phyloP scores from a whole-genome alignment of 2,329 filamentous ascomycete genomes.

The Fusarium torreyae region DNA sequence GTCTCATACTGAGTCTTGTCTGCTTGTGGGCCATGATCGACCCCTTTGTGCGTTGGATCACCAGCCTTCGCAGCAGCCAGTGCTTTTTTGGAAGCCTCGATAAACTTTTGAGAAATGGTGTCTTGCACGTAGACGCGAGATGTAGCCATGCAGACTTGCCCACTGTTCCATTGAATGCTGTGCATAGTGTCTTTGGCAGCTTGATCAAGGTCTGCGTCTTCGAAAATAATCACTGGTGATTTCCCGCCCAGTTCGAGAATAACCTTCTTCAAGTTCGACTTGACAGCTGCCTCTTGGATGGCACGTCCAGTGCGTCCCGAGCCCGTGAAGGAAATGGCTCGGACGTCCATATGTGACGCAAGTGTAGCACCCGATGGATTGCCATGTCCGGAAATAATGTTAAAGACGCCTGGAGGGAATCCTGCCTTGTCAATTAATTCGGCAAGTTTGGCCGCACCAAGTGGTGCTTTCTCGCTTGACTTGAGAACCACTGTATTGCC shows the following conservation, averaged over 20 bases:
- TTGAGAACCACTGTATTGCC: slow-evolving; percentile 44
- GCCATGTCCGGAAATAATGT: slow-evolving; percentile 80
- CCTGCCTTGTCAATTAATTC: slow-evolving; percentile 78
- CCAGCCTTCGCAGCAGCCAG: slow-evolving; percentile 17
- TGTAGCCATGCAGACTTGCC: slow-evolving; percentile 73
- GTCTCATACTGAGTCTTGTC: slow-evolving; percentile 35
- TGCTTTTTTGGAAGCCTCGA: slow-evolving; percentile 17
- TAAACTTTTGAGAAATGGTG: slow-evolving; percentile 55
- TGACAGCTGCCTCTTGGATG: slow-evolving; percentile 80
- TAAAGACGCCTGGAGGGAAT: slow-evolving; percentile 82
- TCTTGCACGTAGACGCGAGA: slow-evolving; percentile 71
- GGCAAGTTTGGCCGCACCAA: slow-evolving; percentile 48
- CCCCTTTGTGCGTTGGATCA: slow-evolving; percentile 5
- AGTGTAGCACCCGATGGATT: slow-evolving; percentile 76
- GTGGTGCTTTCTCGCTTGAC: slow-evolving; percentile 42
- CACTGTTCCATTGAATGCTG: slow-evolving; percentile 67
- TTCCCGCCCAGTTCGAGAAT: slow-evolving; percentile 80
- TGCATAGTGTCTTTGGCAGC: slow-evolving; percentile 63
- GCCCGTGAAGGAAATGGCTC: slow-evolving; percentile 84
- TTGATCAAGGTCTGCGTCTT: slow-evolving; percentile 59
- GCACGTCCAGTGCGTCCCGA: slow-evolving; percentile 78
- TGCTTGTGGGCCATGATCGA: slow-evolving; percentile 36
- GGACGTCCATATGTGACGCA: slow-evolving; percentile 76
- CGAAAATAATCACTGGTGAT: slow-evolving; percentile 74
- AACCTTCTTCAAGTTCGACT: slow-evolving; percentile 75